Percentiles rank a stretch among this genome's conserved stretches.
Conservation (phyloP, 495 filamentous ascomycete species). For the Gamarada debralockiae region DNA sequence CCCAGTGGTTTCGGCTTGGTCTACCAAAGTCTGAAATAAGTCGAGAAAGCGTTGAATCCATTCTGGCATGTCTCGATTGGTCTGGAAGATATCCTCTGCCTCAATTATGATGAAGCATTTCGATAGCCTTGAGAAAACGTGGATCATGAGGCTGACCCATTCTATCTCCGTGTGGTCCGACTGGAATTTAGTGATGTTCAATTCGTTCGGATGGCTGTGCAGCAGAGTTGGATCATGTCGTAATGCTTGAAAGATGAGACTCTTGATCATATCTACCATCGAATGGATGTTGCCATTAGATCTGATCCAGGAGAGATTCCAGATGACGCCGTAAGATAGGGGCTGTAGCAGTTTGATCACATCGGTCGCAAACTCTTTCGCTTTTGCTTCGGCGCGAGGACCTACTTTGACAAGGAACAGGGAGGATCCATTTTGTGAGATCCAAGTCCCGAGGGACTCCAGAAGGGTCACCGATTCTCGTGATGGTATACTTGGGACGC, state of each 20-base stretch:
- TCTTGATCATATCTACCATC: neutral
- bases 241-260: neutral
- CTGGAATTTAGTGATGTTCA: neutral
- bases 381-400: neutral
- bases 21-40: neutral
- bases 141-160: neutral
- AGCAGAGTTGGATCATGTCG: neutral
- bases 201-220: neutral
- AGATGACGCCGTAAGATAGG: neutral
- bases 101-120: constrained; percentile 1
- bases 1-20: neutral
- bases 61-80: neutral
- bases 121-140: neutral
- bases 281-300: neutral
- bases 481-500: neutral
- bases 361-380: neutral
- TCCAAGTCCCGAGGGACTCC: neutral
- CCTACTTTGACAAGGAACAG: neutral
- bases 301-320: neutral
- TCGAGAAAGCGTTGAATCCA: neutral
- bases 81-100: constrained; percentile 1
- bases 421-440: neutral
- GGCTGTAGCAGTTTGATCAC: neutral
- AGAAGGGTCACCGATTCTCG: neutral
- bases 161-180: neutral